Base-by-base conservation (phyloP, 129 eudicot genomes). In the Escallonia herrerae region DNA sequence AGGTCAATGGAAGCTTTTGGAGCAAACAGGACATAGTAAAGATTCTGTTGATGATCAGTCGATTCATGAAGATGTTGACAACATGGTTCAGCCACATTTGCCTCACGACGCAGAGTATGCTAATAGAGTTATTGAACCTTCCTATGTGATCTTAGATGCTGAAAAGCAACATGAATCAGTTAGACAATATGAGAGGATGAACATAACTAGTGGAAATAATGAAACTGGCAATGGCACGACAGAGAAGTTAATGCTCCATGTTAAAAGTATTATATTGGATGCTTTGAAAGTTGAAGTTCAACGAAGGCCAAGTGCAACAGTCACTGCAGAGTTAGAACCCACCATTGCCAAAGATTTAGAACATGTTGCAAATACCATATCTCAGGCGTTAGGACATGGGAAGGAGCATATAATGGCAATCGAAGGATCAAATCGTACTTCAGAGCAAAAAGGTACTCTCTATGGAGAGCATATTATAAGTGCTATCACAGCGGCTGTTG, bases 1-100 rank as follows among this genome's bases (percentile, higher is more conserved):
- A 73, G 93, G 90, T 44, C 80, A 78, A 66, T 86, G 88, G 93
- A 82, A 81, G 77, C 86, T 89, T 65, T 64, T 78, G 67, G 87
- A 84, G 6, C 78, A 86, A 74, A 60, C 86, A 15, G 86, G 65
- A 51, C 53, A 71, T 70, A 39, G 37, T 57, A 55, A 13, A 67
- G 86, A 51, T 40, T 46, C 66, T 66, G 15, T 39, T 65, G 72
- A 44, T 73, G 73, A 71, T 41, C n/a, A 44, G 42, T 7, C 69
- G 3, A 43, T 70, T 42, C 62, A n/a, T 61, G 72, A 46, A 56
- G 76, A 58, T 60, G 50, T 45, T 59, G 51, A 60, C 37, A 14
- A 41, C 6, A 71, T 67, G 8, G 62, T 47, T 5, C 71, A 69
- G 68, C 43, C n/a, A 6, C 56, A 65, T 55, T 14, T 40, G 7